phyloP scores from a whole-genome alignment of 208 protist species.

The Phytomonas francai region DNA sequence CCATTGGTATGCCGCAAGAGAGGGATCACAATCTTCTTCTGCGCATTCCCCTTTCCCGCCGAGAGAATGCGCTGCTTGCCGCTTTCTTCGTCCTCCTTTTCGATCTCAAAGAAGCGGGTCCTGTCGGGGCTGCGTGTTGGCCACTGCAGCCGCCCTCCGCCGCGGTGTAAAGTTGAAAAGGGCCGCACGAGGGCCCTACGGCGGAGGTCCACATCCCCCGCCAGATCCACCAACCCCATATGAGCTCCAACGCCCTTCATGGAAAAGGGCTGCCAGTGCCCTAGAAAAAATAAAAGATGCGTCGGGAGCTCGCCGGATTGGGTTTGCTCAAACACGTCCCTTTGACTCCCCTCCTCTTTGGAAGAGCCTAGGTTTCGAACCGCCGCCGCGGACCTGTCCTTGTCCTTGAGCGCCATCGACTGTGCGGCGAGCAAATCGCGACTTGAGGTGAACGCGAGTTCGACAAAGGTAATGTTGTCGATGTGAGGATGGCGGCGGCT shows the following conservation, averaged over 20 bases:
- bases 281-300: constrained; percentile 10
- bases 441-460: constrained; percentile 22
- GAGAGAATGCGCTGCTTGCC: constrained; percentile 9
- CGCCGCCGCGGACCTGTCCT: neutral
- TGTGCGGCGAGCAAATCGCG: constrained; percentile 25
- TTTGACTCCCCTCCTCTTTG: neutral
- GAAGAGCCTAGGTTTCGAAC: neutral
- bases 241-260: constrained; percentile 7
- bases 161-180: constrained; percentile 24
- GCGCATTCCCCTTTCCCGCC: constrained; percentile 7
- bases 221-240: constrained; percentile 36
- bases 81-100: constrained; percentile 18
- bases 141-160: constrained; percentile 30
- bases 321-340: neutral
- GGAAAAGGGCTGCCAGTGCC: constrained; percentile 43
- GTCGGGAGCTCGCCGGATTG: neutral
- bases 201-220: constrained; percentile 37
- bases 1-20: constrained; percentile 34
- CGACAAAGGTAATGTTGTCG: constrained; percentile 37
- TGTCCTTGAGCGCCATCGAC: constrained; percentile 15
- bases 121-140: constrained; percentile 19
- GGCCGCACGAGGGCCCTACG: constrained; percentile 34
- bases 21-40: constrained; percentile 11
- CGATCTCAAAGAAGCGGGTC: constrained; percentile 12
- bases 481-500: constrained; percentile 15